Evolutionary conservation across 148 eudicot species (phyloP).

Genomic region (Camellia japonica): DNA sequence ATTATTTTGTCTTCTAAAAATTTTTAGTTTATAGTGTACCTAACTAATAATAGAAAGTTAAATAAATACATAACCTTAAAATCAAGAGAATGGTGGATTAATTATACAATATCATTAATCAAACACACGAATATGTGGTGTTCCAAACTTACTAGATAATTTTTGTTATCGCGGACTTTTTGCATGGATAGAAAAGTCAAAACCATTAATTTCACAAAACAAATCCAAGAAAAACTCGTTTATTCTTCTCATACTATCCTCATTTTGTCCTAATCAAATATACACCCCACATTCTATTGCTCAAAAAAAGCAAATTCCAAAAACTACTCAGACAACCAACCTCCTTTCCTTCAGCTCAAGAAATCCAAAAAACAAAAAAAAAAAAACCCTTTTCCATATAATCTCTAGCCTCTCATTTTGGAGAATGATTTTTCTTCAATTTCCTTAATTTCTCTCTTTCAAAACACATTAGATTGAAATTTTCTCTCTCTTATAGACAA

Average conservation of each 20-base stretch:
- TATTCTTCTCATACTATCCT: neutral
- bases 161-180: conserved; percentile 6
- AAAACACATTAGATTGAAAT: neutral
- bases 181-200: neutral
- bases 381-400: conserved; percentile 17
- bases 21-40: neutral
- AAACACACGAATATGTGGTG: too few relatives aligned
- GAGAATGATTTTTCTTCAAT: conserved; percentile 20
- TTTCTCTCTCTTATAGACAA: neutral
- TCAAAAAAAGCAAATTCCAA: neutral
- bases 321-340: neutral
- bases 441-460: neutral
- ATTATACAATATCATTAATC: too few relatives aligned
- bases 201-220: conserved; percentile 18
- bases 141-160: too few relatives aligned
- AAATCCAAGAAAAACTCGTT: neutral
- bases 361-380: neutral
- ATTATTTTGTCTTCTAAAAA: neutral
- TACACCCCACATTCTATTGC: conserved; percentile 19
- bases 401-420: neutral
- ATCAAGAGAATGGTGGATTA: too few relatives aligned
- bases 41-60: too few relatives aligned
- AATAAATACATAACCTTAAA: too few relatives aligned
- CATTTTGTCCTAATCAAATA: conserved; percentile 2
- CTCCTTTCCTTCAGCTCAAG: neutral